Percentiles rank a stretch among this genome's conserved stretches.
phyloP scores from a whole-genome alignment of 192 early-diverging fungal genomes.

The Coemansia sp. region DNA sequence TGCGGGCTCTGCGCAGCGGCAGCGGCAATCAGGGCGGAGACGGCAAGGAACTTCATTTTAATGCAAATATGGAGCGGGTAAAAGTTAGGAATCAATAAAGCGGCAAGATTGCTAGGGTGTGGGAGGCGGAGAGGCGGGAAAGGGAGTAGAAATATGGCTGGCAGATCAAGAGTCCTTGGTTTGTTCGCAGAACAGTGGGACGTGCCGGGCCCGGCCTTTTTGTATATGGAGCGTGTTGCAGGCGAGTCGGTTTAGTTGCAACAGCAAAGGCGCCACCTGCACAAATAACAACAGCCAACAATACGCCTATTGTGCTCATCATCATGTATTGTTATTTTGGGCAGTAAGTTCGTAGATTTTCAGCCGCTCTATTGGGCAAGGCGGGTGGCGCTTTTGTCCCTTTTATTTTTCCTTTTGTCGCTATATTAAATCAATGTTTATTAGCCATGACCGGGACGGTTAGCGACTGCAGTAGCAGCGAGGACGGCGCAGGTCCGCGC shows the following conservation, averaged over 20 bases:
- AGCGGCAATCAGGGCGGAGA: slow-evolving; percentile 27
- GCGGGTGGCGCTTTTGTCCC: background rate
- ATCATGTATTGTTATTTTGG: background rate
- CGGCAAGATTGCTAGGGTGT: no score
- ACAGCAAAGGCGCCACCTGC: background rate
- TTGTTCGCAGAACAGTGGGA: background rate
- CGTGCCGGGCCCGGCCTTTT: background rate
- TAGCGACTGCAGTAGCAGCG: background rate
- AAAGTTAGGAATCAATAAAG: background rate
- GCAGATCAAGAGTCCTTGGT: no score
- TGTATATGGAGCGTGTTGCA: background rate
- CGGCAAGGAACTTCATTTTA: slow-evolving; percentile 30
- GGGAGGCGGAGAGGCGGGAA: no score
- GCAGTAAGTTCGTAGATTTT: background rate
- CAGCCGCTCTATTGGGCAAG: background rate
- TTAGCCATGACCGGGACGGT: background rate
- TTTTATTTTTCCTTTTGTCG: background rate
- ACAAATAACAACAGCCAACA: background rate
- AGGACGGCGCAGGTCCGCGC: background rate
- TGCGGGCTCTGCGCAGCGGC: slow-evolving; percentile 17
- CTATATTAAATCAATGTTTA: background rate
- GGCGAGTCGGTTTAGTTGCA: no score
- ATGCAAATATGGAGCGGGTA: background rate
- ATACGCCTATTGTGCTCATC: background rate
- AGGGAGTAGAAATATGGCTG: no score